These are phyloP conservation scores for Saccharomycopsis oosterbeekiorum DNA, from an alignment of 805 yeast genomes.

Conservation along the genomic window DNA sequence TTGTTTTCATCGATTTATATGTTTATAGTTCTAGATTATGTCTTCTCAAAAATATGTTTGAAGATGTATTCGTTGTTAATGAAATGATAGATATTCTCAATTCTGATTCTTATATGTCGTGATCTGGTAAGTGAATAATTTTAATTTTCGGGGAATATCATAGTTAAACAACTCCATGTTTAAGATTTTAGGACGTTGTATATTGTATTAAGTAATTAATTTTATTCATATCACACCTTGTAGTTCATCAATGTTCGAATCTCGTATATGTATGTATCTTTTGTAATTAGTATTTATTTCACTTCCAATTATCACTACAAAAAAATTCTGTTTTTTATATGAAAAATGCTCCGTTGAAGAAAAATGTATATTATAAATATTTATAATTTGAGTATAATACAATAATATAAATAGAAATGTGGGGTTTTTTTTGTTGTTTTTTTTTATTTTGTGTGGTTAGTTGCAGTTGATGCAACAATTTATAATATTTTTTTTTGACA, in stretches of 20 bases:
- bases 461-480: not conserved
- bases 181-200: too few species aligned
- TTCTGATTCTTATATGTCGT: not conserved
- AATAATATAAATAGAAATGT: not conserved
- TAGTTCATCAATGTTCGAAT: too few species aligned
- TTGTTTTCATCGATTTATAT: not conserved
- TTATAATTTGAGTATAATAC: not conserved
- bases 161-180: too few species aligned
- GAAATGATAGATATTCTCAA: not conserved
- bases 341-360: constrained; percentile 2
- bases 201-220: too few species aligned
- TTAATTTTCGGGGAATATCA: too few species aligned
- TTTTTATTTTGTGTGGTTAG: not conserved
- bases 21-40: not conserved
- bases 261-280: too few species aligned
- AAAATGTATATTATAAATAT: not conserved
- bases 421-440: not conserved
- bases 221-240: too few species aligned
- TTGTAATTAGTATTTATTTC: too few species aligned
- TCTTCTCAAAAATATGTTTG: not conserved
- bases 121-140: too few species aligned
- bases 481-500: not conserved
- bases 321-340: not conserved
- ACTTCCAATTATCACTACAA: too few species aligned
- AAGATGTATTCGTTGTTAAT: not conserved